Percentiles rank a stretch among this genome's conserved stretches.
Evolutionary conservation across 2,329 filamentous ascomycete genomes (phyloP).

Genomic region (Diplodia mutila): DNA sequence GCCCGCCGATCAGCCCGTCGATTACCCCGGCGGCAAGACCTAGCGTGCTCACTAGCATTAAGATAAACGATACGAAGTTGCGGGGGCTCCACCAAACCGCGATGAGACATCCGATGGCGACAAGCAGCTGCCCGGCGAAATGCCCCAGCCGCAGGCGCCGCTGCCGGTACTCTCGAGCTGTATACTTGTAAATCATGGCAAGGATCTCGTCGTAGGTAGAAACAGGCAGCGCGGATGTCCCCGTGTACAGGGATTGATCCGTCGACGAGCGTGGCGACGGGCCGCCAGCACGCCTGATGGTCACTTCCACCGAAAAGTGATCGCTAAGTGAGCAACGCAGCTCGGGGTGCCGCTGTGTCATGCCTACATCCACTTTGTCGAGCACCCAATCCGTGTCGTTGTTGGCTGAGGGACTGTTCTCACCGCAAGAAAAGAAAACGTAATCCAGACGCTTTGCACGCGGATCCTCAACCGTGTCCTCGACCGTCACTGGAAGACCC

Average conservation of each 20-base stretch:
- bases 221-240: slow-evolving; percentile 43
- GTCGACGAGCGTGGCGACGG: slow-evolving; percentile 3
- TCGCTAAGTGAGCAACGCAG: slow-evolving; percentile 88
- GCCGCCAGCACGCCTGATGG: slow-evolving; percentile 53
- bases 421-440: slow-evolving; percentile 69
- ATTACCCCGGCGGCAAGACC: slow-evolving; percentile 75
- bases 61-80: slow-evolving; percentile 77
- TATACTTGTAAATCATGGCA: slow-evolving; percentile 69
- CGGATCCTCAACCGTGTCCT: slow-evolving; percentile 69
- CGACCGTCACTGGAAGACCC: slow-evolving; percentile 66
- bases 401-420: slow-evolving; percentile 34
- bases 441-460: slow-evolving; percentile 91
- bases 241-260: slow-evolving; percentile 2
- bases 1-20: slow-evolving; percentile 80
- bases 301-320: slow-evolving; percentile 89
- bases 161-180: slow-evolving; percentile 71
- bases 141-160: slow-evolving; percentile 72
- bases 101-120: slow-evolving; percentile 75
- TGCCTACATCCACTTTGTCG: slow-evolving; percentile 71
- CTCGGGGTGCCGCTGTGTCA: slow-evolving; percentile 79
- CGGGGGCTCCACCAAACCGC: slow-evolving; percentile 84
- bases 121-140: slow-evolving; percentile 68
- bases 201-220: slow-evolving; percentile 74
- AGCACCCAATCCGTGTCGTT: slow-evolving; percentile 67
- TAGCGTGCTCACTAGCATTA: slow-evolving; percentile 79